Evolutionary conservation across 805 yeast genomes (phyloP), one percentile per base, ranked within the genome.

Genomic region (Candida saitoana): DNA sequence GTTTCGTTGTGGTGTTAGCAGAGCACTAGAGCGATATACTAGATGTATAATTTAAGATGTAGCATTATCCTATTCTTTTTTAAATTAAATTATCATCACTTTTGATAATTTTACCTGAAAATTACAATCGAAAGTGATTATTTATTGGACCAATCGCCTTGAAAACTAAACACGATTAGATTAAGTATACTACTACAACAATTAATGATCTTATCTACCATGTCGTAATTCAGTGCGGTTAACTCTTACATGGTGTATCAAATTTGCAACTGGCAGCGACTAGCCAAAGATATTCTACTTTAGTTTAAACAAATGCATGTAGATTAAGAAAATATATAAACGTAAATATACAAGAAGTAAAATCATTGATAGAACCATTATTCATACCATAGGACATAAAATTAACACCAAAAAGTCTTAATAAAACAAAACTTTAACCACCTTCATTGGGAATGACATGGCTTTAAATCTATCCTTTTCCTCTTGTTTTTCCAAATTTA

Each of bases 401-500:
- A 14, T 29, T 12, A 29, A 14, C 16, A 14, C 6, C 16, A 14
- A 14, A 29, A 29, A 14, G 11, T 14, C 16, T n/a, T 24, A 36
- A 18, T 39, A 40, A 40, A 51, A 49, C 39, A 54, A 40, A 19
- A 43, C 16, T 19, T 44, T 43, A 24, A 47, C 20, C 4, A 48
- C 45, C 37, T 51, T 57, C 24, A 42, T 46, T 29, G 49, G 55
- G 38, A 49, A 50, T 24, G 59, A 52, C 25, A 47, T 44, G 18
- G 38, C 36, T 9, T 46, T 40, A 38, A 46, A 50, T 38, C 47
- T 49, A 34, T 57, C 59, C 33, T 37, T 40, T 40, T 56, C 56
- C 47, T 60, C 63, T 20, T 47, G 47, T 39, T 46, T 56, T 43
- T 63, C 69, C 40, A 63, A 52, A 34, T 52, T 54, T 40, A 65